These are phyloP conservation scores for Eucalyptus polyanthemos DNA, from an alignment of 345 rosid species.

Conservation along the genomic window DNA sequence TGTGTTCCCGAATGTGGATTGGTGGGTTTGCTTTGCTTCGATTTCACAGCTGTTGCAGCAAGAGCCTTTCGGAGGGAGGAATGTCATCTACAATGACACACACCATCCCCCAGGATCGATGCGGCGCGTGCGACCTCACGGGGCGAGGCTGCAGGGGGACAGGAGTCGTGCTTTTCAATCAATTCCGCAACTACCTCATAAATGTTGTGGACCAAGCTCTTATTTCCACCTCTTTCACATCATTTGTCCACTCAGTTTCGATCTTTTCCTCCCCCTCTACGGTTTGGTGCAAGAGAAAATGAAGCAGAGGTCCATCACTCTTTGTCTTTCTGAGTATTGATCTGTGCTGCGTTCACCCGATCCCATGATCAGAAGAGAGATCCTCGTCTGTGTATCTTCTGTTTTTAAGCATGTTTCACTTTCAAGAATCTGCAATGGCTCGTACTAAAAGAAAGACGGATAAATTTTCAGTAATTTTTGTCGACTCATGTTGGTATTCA, in stretches of 20 bases:
- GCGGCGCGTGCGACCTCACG: background rate
- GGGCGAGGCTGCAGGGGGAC: background rate
- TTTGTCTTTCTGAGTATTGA: background rate
- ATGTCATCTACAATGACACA: slow-evolving; percentile 1
- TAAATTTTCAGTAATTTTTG: background rate
- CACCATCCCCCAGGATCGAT: background rate
- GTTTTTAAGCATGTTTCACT: background rate
- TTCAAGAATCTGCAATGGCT: background rate
- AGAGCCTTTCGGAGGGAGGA: background rate
- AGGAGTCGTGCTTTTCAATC: background rate
- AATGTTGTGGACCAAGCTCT: slow-evolving; percentile 4
- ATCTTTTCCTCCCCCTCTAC: background rate
- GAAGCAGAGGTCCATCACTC: background rate
- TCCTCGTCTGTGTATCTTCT: background rate
- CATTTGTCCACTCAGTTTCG: background rate
- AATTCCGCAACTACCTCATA: slow-evolving; percentile 11
- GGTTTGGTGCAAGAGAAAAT: background rate
- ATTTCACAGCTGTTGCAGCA: background rate
- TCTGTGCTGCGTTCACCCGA: background rate
- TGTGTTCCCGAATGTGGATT: background rate
- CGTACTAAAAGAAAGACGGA: background rate
- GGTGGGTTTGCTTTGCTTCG: background rate
- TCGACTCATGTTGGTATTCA: background rate
- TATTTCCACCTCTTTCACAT: background rate
- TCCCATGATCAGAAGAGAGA: background rate